Base-by-base conservation (phyloP, 2,329 filamentous ascomycete genomes). In the Huntiella decipiens region DNA sequence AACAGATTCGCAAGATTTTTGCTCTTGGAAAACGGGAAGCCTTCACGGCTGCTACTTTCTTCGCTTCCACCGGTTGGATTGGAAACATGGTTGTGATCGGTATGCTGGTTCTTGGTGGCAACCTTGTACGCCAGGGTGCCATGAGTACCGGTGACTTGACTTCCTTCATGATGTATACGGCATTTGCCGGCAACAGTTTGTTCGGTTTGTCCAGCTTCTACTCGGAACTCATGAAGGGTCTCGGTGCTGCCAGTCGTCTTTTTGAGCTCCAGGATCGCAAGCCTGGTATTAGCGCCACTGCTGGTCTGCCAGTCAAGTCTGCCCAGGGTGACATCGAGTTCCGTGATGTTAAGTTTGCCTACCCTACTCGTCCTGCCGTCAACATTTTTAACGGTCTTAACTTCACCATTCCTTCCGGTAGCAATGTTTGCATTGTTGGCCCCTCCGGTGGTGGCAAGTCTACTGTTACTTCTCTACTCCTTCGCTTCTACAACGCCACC, bases 81-180 rank as follows among this genome's bases (percentile, higher is more conserved):
- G 91, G 91, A 19, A 98, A 98, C 57, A 83, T 96, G 77, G 96
- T 91, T 1, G 88, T 98, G 52, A 66, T 98, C 46, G 82, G 82
- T 10, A 75, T 98, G 57, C 71, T 98, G 1, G 83, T 93, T 56
- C 82, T 88, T 31, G 91, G 92, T 52, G 86, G 91, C 47, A 80
- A 80, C 50, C 85, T 95, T 64, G 91, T 98, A 31, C 79, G 86
- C 54, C 76, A 74, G 8, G 91, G 91, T 1, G 69, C 78, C 37
- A 91, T 98, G 66, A 84, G 76, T 5, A 78, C 96, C 41, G 91
- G 91, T 54, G 88, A 98, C 53, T 65, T 98, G 38, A 92, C 91
- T 1, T 93, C 86, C 0, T 98, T 98, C 63, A 73, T 98, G 65
- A 96, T 98, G 88, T 98, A 96, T 61, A 93, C 87, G 3, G 88